These are phyloP conservation scores for Cubamyces sp. DNA, from an alignment of 768 basidiomycete species.

Conservation along the genomic window DNA sequence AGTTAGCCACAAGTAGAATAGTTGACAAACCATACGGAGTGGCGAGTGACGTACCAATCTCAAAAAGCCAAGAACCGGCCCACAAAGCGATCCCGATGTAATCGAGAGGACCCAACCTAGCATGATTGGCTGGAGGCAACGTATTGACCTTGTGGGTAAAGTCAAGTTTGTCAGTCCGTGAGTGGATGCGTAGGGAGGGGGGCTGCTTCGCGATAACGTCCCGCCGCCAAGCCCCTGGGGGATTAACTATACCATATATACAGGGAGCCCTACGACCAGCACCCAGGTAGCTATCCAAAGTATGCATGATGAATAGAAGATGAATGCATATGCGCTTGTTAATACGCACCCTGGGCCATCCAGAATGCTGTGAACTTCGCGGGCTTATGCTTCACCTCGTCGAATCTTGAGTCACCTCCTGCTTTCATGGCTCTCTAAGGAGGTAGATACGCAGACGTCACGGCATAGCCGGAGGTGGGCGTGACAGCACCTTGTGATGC, in stretches of 20 bases:
- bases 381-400: conserved; percentile 55
- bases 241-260: conserved; percentile 49
- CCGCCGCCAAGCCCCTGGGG: too few species aligned
- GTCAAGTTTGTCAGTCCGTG: neutral
- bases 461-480: conserved; percentile 32
- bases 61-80: conserved; percentile 59
- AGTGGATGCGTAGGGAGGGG: too few species aligned
- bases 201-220: too few species aligned
- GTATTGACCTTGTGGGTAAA: conserved; percentile 45
- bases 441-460: conserved; percentile 29
- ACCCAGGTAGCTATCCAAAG: conserved; percentile 61
- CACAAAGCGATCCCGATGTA: conserved; percentile 58
- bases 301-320: neutral
- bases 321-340: neutral
- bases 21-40: neutral
- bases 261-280: conserved; percentile 66
- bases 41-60: conserved; percentile 41
- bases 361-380: conserved; percentile 58
- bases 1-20: neutral
- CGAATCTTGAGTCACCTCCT: conserved; percentile 69
- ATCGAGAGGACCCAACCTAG: conserved; percentile 57
- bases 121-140: conserved; percentile 52
- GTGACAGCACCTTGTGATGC: neutral
- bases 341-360: conserved; percentile 56
- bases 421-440: conserved; percentile 50